Evolutionary conservation across 331 rosid species (phyloP).

Genomic region (Quercus lobata): DNA sequence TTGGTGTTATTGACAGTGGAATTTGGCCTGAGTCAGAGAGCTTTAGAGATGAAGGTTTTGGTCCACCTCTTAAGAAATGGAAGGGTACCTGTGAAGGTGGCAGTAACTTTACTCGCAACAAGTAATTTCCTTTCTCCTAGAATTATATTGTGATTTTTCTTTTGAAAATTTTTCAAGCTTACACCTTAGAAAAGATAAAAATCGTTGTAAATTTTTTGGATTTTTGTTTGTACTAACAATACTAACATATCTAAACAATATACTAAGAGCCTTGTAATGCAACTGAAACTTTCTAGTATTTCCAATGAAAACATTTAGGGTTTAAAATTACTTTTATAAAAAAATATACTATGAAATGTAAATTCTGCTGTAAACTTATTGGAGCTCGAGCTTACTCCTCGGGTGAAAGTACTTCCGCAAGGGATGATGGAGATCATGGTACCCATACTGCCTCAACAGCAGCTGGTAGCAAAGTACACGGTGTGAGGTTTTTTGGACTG

Average conservation of each 20-base stretch:
- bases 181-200: no score
- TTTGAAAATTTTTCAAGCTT: no score
- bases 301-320: background rate
- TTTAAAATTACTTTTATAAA: no score
- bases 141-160: background rate
- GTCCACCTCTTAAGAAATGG: conserved; percentile 46
- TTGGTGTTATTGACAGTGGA: conserved; percentile 46
- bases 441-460: conserved; percentile 42
- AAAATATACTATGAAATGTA: background rate
- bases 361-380: conserved; percentile 15
- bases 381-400: conserved; percentile 30
- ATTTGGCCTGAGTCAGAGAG: conserved; percentile 50
- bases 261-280: no score
- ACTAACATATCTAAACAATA: no score
- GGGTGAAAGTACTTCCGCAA: background rate
- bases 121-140: background rate
- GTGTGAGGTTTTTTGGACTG: conserved; percentile 30
- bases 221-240: no score
- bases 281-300: no score
- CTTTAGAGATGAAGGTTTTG: conserved; percentile 34
- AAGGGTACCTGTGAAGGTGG: conserved; percentile 44
- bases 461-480: conserved; percentile 29
- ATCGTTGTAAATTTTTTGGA: no score
- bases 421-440: conserved; percentile 35
- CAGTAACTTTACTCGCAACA: conserved; percentile 33